Conservation (phyloP, 108 stramenopile genomes). For the Phaeodactylum tricornutum region DNA sequence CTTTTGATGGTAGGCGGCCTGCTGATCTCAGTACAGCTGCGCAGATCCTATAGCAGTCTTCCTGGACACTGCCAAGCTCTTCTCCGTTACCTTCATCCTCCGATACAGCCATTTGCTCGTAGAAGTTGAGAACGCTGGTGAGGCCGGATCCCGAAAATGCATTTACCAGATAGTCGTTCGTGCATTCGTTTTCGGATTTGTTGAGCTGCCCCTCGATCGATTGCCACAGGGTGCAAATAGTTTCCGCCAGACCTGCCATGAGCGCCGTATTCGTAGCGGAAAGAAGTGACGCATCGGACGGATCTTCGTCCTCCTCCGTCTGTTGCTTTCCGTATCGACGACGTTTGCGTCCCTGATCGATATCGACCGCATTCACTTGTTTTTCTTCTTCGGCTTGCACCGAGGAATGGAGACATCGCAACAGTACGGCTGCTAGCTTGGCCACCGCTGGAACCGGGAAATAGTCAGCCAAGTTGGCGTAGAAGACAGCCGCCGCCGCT, state of each 20-base stretch:
- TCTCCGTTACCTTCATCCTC: constrained; percentile 8
- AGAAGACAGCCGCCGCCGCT: constrained; percentile 76
- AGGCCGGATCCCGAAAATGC: constrained; percentile 41
- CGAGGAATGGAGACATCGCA: constrained; percentile 49
- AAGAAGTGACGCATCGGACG: constrained; percentile 3
- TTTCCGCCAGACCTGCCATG: constrained; percentile 60
- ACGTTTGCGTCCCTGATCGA: constrained; percentile 7
- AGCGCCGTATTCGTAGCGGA: constrained; percentile 31
- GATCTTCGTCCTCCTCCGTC: neutral
- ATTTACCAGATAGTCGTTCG: constrained; percentile 19
- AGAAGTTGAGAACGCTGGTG: constrained; percentile 41
- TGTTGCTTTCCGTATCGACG: neutral
- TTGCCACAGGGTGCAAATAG: constrained; percentile 49
- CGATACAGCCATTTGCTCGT: constrained; percentile 25
- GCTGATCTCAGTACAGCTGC: constrained; percentile 53
- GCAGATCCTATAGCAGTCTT: constrained; percentile 36
- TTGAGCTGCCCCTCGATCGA: constrained; percentile 35
- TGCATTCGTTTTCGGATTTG: constrained; percentile 15
- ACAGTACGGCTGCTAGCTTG: constrained; percentile 77
- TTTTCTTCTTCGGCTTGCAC: constrained; percentile 28
- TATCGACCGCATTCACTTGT: constrained; percentile 1
- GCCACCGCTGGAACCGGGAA: constrained; percentile 56
- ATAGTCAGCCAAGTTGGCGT: constrained; percentile 54
- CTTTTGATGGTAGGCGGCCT: constrained; percentile 25
- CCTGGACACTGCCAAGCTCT: constrained; percentile 3